Percentiles rank a stretch among this genome's conserved stretches.
Evolutionary conservation across 2,329 filamentous ascomycete genomes (phyloP).

Genomic region (Myriosclerotinia curreyana): DNA sequence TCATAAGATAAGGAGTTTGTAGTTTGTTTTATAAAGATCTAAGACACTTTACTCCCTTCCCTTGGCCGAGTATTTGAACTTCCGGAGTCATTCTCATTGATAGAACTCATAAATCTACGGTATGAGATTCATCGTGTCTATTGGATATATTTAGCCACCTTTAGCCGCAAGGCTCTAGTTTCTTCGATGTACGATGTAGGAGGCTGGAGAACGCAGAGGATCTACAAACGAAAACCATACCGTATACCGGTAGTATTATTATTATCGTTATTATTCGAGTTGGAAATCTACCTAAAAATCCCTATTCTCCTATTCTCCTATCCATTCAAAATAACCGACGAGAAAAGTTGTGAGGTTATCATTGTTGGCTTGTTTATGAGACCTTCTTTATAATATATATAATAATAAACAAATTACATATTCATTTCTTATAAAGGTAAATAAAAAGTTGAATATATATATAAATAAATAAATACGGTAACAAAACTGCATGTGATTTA

Average conservation of each 20-base stretch:
- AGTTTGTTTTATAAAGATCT: slow-evolving; percentile 5
- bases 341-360: no score
- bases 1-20: slow-evolving; percentile 9
- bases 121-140: not conserved
- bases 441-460: not conserved
- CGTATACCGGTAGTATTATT: no score
- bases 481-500: not conserved
- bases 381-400: no score
- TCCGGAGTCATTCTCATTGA: slow-evolving; percentile 4
- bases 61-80: not conserved
- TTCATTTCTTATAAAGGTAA: no score
- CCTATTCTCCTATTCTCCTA: no score
- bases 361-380: no score
- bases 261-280: no score
- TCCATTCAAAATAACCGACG: no score
- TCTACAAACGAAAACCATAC: not conserved
- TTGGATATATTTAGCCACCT: slow-evolving; percentile 8
- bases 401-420: no score
- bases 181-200: slow-evolving; percentile 4
- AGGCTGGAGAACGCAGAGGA: slow-evolving; percentile 18
- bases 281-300: not conserved
- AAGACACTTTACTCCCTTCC: slow-evolving; percentile 1
- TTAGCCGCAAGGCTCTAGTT: slow-evolving; percentile 18
- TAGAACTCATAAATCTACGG: no score
- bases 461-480: not conserved